Base-by-base conservation (phyloP, 345 rosid genomes). In the Aquilaria yunnanensis region DNA sequence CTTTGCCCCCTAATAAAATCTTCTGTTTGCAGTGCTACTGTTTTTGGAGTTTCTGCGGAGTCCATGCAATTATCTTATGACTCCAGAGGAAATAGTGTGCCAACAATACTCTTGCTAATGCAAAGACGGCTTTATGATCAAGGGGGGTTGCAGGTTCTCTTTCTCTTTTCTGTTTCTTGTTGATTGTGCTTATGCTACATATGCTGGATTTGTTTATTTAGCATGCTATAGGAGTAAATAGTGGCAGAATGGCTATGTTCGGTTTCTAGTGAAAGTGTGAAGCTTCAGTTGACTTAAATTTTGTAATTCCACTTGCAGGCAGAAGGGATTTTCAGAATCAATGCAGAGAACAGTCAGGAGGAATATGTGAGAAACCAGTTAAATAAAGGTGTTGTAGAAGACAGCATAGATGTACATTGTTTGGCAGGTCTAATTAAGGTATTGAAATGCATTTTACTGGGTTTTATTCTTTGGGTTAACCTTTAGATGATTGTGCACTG, bases 11-110 rank as follows among this genome's bases (percentile, higher is more conserved):
- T 5, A 8, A 10, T 53, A 10, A 30, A 32, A 14, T 5, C 12
- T 60, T 60, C 10, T 33, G 41, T 62, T 46, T 77, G 79, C 70
- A 93, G 98, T 78, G 84, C 97, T 14, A 90, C 83, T 73, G 97
- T 90, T 60, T 93, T 93, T 57, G 98, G 98, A 14, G 98, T 93
- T 69, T 93, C 98, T 31, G 87, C 98, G 1, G 94, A 93, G 59
- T 88, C 97, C 45, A 87, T 93, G 98, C 98, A 93, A 57, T 81
- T 93, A 45, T 88, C 97, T 50, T 90, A 74, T 60, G 98, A 93
- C 63, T 75, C 96, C 45, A 76, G 97, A 70, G 96, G 98, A 55
- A 90, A 88, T 49, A 90, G 92, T 53, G 92, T 93, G 59, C 98
- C 97, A 52, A 82, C 89, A 23, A 93, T 93, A 60, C 86, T 93